These are phyloP conservation scores for Rugonectria rugulosa DNA, from an alignment of 2,329 filamentous ascomycete genomes.

Conservation along the genomic window DNA sequence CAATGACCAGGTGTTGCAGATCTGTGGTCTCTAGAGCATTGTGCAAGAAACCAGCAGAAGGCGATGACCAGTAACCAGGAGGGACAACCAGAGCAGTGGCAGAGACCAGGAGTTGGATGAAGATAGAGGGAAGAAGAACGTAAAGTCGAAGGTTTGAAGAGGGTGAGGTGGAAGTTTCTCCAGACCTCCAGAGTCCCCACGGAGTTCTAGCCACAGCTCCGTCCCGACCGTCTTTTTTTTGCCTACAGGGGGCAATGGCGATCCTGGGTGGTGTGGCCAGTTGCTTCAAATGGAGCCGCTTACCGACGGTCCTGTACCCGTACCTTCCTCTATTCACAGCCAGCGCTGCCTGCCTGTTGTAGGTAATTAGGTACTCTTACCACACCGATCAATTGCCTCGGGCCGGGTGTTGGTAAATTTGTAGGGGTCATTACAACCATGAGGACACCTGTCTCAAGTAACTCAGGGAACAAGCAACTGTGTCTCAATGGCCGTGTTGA, in stretches of 20 bases:
- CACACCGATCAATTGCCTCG: too few species aligned
- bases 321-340: background rate
- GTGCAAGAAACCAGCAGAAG: slow-evolving; percentile 45
- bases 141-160: slow-evolving; percentile 37
- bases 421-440: too few species aligned
- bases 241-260: slow-evolving; percentile 29
- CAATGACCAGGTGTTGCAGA: slow-evolving; percentile 37
- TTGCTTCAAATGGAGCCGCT: slow-evolving; percentile 7
- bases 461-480: too few species aligned
- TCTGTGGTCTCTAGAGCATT: slow-evolving; percentile 50
- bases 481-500: too few species aligned
- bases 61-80: slow-evolving; percentile 50
- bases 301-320: background rate
- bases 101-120: slow-evolving; percentile 39
- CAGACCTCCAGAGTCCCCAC: slow-evolving; percentile 44
- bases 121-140: slow-evolving; percentile 35
- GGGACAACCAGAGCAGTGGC: slow-evolving; percentile 50
- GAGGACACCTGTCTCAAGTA: too few species aligned
- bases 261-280: slow-evolving; percentile 11
- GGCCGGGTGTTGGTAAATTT: too few species aligned
- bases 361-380: too few species aligned
- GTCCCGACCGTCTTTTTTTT: slow-evolving; percentile 22
- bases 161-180: slow-evolving; percentile 54
- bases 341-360: too few species aligned
- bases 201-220: slow-evolving; percentile 27